Conservation (phyloP, 2,329 filamentous ascomycete genomes). For the Penicillium sp. region DNA sequence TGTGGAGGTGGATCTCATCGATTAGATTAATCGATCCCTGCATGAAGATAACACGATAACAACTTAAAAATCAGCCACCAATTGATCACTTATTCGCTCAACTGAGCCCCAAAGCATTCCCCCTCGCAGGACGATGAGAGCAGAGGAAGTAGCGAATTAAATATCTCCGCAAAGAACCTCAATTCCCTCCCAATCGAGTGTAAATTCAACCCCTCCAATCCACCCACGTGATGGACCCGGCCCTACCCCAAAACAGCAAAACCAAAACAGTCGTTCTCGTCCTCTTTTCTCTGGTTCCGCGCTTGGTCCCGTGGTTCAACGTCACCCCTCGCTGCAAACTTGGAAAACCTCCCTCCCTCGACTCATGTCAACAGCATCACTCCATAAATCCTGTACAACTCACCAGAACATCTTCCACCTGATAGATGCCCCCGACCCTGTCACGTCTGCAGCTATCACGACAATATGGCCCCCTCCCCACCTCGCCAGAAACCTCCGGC, state of each 20-base stretch:
- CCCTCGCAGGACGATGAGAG: too few relatives aligned
- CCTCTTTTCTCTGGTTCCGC: slow-evolving; percentile 21
- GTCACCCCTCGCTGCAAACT: slow-evolving; percentile 12
- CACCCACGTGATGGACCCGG: slow-evolving; percentile 20
- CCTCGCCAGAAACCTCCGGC: neutral
- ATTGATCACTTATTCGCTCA: neutral
- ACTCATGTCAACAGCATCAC: neutral
- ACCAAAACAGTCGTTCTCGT: slow-evolving; percentile 23
- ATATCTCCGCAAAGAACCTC: neutral
- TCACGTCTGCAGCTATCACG: neutral
- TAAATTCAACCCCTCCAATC: slow-evolving; percentile 11
- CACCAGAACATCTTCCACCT: neutral
- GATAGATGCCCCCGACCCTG: neutral
- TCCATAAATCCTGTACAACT: neutral
- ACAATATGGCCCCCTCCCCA: neutral
- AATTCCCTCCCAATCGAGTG: neutral
- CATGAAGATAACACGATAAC: slow-evolving; percentile 3
- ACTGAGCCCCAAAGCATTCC: neutral
- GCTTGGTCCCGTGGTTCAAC: slow-evolving; percentile 8
- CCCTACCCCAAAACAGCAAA: slow-evolving; percentile 33
- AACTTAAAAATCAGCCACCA: neutral
- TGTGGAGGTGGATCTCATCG: slow-evolving; percentile 2
- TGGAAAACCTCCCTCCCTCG: neutral
- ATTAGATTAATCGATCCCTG: neutral
- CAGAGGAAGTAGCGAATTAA: too few relatives aligned